Conservation (phyloP, 768 basidiomycete genomes). For the Pulveroboletus frians region DNA sequence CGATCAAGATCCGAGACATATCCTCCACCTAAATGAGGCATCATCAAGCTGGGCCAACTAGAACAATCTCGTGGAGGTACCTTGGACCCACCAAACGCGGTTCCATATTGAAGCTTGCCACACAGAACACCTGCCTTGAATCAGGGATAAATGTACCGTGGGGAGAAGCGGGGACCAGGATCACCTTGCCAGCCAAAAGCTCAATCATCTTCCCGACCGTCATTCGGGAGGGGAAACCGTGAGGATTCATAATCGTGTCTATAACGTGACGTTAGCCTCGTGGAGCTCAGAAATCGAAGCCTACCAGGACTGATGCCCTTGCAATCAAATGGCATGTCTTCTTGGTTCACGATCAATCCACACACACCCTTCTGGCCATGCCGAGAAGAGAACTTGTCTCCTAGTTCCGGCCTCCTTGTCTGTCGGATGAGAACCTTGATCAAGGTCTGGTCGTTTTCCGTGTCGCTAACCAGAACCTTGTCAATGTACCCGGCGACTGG, state of each 20-base stretch:
- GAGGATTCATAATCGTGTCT: conserved; percentile 99
- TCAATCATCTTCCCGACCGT: conserved; percentile 99
- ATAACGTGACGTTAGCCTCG: conserved; percentile 16
- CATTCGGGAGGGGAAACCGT: conserved; percentile 99
- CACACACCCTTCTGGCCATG: conserved; percentile 99
- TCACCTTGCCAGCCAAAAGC: conserved; percentile 87
- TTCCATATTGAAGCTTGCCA: conserved; percentile 89
- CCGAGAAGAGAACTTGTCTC: conserved; percentile 97
- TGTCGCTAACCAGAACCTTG: conserved; percentile 96
- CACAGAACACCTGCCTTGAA: conserved; percentile 80
- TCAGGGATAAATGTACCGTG: conserved; percentile 2
- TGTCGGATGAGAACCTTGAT: conserved; percentile 98
- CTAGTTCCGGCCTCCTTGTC: conserved; percentile 92
- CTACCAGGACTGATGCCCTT: conserved; percentile 89
- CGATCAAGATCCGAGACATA: conserved; percentile 94
- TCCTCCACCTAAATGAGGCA: conserved; percentile 70
- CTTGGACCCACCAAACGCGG: conserved; percentile 97
- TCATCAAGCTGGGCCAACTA: conserved; percentile 6
- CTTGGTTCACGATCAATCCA: conserved; percentile 97
- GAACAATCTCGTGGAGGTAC: conserved; percentile 32
- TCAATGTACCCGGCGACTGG: conserved; percentile 93
- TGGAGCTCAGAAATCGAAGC: conserved; percentile 11
- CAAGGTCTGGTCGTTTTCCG: conserved; percentile 91
- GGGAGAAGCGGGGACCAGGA: background rate
- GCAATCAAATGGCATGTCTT: conserved; percentile 99